Base-by-base conservation (phyloP, 441 rosid species). In the Cnidoscolus chayamansa region DNA sequence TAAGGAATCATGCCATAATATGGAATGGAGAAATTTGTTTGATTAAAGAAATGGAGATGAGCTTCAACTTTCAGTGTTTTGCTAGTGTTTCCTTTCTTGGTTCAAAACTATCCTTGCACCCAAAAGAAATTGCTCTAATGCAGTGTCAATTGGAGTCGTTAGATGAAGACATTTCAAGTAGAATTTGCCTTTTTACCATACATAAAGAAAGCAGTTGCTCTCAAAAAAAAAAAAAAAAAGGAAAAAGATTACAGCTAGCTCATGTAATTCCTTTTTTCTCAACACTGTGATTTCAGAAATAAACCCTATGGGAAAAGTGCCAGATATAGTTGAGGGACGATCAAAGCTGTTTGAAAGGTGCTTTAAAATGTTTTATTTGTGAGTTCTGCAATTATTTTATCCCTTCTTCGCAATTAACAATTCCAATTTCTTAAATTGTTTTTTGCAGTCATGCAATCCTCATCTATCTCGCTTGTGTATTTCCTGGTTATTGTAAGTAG, bases 301-400 rank as follows among this genome's bases (percentile, higher is more conserved):
- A 72, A 94, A 92, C 72, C 96, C 99, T 25, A 69, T 89, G 88
- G 71, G 74, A 54, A 79, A 86, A 75, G 85, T 94, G 73, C 98
- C 98, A 3, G 88, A 88, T 67, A 85, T 94, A 63, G 86, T 86
- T 76, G 98, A 94, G 83, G 98, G 97, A 74, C 86, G 88, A 64
- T 83, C 90, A 78, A 88, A 84, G 84, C 88, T 94, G 45, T 94
- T 85, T 67, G 98, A 94, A 81, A 94, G 98, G 98, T 93, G 76
- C 19, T 43, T 74, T 13, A 54, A 5, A 12, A 19, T 17, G 30
- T 17, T 31, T 9, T 67, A 37, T 53, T 45, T 8, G 11, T 31
- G 45, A 40, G 45, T 40, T 40, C 45, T 40, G 45, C 45, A 40
- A 40, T 40, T 40, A 40, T 40, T 3, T 40, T 4, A 40, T 59